Conservation (phyloP, 257 asterid species). For the Nicotiana paniculata region DNA sequence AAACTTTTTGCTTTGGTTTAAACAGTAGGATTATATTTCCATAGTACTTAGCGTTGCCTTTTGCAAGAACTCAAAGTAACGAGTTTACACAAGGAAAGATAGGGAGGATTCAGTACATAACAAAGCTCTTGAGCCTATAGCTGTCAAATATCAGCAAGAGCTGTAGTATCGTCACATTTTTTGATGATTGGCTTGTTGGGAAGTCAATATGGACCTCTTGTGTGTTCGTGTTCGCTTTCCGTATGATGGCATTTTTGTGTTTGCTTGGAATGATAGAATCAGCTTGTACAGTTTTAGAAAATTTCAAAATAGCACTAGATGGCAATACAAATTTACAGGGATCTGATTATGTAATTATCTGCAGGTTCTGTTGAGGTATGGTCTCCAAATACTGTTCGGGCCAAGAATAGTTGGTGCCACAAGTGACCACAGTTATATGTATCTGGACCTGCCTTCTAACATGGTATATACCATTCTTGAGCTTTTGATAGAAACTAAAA, state of each 20-base stretch:
- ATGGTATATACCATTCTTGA: constrained; percentile 52
- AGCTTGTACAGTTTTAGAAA: background rate
- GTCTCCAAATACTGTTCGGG: constrained; percentile 77
- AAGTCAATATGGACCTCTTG: background rate
- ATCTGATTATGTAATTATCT: constrained; percentile 4
- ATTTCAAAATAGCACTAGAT: background rate
- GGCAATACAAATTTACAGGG: background rate
- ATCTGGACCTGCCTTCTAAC: constrained; percentile 84
- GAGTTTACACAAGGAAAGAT: background rate
- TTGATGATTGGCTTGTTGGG: background rate
- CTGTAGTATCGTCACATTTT: background rate
- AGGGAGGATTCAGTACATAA: background rate
- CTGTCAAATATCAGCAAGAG: background rate
- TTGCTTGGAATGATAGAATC: background rate
- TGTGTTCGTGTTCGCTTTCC: background rate
- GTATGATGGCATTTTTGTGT: background rate
- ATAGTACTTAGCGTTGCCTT: background rate
- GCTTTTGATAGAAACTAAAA: background rate
- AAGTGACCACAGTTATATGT: constrained; percentile 63
- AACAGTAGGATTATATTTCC: background rate
- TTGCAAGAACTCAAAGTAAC: background rate
- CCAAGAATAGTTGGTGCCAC: constrained; percentile 67
- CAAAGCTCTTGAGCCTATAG: background rate
- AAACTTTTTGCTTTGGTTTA: background rate
- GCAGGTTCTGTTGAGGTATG: constrained; percentile 61